Evolutionary conservation across 805 yeast species (phyloP).

Genomic region (Candida adriatica): DNA sequence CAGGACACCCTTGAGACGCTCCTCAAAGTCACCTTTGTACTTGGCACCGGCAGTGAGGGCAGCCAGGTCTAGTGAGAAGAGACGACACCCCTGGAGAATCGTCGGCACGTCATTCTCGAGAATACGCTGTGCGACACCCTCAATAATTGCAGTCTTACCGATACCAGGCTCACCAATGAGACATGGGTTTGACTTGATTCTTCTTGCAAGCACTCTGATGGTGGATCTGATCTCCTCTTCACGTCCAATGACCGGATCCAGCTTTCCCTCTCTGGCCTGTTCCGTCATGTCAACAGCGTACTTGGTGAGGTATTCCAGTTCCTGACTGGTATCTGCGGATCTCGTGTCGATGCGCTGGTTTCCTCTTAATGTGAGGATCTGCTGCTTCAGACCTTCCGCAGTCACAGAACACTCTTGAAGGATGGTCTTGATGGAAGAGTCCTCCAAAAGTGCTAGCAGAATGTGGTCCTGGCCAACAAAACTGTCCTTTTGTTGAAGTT

Average conservation of each 20-base stretch:
- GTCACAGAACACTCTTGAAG: constrained; percentile 69
- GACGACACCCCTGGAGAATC: constrained; percentile 70
- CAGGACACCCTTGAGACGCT: constrained; percentile 92
- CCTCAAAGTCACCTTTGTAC: constrained; percentile 98
- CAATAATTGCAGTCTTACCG: constrained; percentile 96
- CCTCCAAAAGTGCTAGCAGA: constrained; percentile 77
- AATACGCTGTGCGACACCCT: constrained; percentile 97
- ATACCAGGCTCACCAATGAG: constrained; percentile 99
- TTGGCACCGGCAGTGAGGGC: constrained; percentile 98
- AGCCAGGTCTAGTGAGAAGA: constrained; percentile 89
- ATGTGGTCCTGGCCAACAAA: constrained; percentile 94
- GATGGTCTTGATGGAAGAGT: constrained; percentile 57
- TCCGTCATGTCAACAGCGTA: constrained; percentile 94
- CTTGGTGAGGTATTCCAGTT: constrained; percentile 77
- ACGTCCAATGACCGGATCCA: constrained; percentile 98
- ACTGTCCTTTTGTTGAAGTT: constrained; percentile 82
- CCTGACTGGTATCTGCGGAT: constrained; percentile 83
- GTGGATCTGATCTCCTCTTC: constrained; percentile 97
- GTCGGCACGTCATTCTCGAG: constrained; percentile 93
- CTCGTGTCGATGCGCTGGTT: constrained; percentile 88
- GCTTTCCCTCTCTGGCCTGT: constrained; percentile 86
- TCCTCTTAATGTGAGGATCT: constrained; percentile 78
- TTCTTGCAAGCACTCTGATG: constrained; percentile 90
- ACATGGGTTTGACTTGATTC: constrained; percentile 95
- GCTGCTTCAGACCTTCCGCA: constrained; percentile 65